These are phyloP conservation scores for Schizonepeta tenuifolia DNA, from an alignment of 257 asterid species.

Conservation along the genomic window DNA sequence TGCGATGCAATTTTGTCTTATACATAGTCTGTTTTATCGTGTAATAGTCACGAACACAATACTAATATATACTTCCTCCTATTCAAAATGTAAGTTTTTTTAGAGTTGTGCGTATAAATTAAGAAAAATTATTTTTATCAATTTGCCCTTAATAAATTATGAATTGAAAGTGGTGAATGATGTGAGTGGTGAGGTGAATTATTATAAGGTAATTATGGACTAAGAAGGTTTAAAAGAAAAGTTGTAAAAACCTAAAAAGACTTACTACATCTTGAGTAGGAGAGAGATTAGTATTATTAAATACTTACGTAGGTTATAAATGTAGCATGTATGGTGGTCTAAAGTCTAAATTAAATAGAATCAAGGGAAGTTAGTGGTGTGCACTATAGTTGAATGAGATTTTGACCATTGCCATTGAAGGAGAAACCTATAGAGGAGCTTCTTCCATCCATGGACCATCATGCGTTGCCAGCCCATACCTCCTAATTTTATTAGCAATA, in stretches of 20 bases:
- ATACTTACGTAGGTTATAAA: not conserved
- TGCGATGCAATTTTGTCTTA: not conserved
- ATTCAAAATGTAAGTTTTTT: too few relatives aligned
- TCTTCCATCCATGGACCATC: slow-evolving; percentile 38
- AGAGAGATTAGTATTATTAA: not conserved
- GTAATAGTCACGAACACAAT: not conserved
- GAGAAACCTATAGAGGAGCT: slow-evolving; percentile 17
- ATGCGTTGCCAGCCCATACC: slow-evolving; percentile 53
- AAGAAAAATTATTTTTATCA: too few relatives aligned
- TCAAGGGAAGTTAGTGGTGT: slow-evolving; percentile 38
- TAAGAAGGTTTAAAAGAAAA: too few relatives aligned
- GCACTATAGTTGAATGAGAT: slow-evolving; percentile 38
- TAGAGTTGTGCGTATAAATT: too few relatives aligned
- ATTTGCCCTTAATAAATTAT: too few relatives aligned
- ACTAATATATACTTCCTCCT: too few relatives aligned
- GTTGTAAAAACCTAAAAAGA: too few relatives aligned
- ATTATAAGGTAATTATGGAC: too few relatives aligned
- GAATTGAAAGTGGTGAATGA: too few relatives aligned
- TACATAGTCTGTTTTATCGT: not conserved
- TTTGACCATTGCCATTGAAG: slow-evolving; percentile 45
- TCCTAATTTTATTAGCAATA: not conserved
- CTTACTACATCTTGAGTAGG: too few relatives aligned
- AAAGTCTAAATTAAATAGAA: not conserved
- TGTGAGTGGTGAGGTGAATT: too few relatives aligned
- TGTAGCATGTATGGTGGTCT: not conserved